Conservation (phyloP, 2,329 filamentous ascomycete genomes). For the Aspergillus oerlinghausenensis region DNA sequence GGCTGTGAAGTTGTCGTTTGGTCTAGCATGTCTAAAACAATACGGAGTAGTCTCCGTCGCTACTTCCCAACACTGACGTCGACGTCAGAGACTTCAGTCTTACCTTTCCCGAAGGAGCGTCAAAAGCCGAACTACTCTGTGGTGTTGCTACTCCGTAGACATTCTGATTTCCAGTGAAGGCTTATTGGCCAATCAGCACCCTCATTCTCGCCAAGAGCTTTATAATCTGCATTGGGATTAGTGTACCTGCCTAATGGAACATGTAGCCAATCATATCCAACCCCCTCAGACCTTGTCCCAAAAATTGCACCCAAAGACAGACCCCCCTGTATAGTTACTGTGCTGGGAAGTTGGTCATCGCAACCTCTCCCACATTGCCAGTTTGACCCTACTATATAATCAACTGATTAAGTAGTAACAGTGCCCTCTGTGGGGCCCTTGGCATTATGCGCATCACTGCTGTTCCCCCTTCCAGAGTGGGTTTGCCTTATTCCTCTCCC, state of each 20-base stretch:
- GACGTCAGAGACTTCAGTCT: too few species aligned
- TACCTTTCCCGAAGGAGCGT: too few species aligned
- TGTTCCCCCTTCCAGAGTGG: not conserved
- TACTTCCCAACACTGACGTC: too few species aligned
- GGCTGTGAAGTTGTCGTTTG: not conserved
- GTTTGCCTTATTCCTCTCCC: not conserved
- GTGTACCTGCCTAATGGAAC: not conserved
- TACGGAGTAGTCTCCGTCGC: not conserved
- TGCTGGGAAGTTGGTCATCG: not conserved
- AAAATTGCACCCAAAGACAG: too few species aligned
- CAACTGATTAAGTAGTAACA: not conserved
- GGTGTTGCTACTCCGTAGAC: not conserved
- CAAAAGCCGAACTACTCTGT: not conserved
- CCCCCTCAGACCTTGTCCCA: not conserved
- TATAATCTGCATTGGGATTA: not conserved
- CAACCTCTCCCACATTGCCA: not conserved
- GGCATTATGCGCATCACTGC: not conserved
- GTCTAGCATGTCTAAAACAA: not conserved
- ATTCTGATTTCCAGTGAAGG: too few species aligned
- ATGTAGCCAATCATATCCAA: not conserved
- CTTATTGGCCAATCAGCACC: not conserved
- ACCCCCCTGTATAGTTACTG: not conserved
- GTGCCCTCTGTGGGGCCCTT: not conserved
- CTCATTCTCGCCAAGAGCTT: not conserved
- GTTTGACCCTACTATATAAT: too few species aligned